Evolutionary conservation across 2,329 filamentous ascomycete species (phyloP).

Genomic region (Aspergillus costaricaensis): DNA sequence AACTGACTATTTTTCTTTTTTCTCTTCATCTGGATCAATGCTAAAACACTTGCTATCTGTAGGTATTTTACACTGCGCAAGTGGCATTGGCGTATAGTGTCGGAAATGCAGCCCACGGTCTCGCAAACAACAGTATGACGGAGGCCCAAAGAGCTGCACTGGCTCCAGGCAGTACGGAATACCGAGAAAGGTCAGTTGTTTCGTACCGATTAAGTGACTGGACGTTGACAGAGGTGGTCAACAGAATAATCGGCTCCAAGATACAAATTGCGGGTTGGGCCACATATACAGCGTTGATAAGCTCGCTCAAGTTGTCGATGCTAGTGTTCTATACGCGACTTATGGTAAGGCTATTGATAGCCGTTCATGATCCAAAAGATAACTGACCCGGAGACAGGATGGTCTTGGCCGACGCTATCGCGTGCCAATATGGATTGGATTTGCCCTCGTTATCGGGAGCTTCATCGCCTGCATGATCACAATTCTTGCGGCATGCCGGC

Average conservation of each 20-base stretch:
- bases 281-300: constrained; percentile 52
- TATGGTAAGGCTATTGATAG: constrained; percentile 33
- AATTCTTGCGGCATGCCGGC: constrained; percentile 53
- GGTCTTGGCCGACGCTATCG: constrained; percentile 29
- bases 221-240: not conserved
- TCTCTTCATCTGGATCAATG: not conserved
- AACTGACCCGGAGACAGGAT: constrained; percentile 15
- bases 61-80: constrained; percentile 54
- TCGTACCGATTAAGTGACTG: not conserved
- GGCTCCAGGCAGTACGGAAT: constrained; percentile 45
- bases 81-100: constrained; percentile 51
- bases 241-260: constrained; percentile 54
- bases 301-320: constrained; percentile 55
- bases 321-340: constrained; percentile 57
- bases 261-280: constrained; percentile 56
- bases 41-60: constrained; percentile 11
- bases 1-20: not conserved
- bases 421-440: constrained; percentile 52
- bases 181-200: constrained; percentile 33
- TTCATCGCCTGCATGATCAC: constrained; percentile 52
- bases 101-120: constrained; percentile 47
- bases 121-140: constrained; percentile 60
- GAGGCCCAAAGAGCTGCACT: constrained; percentile 49
- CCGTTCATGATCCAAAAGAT: not conserved
- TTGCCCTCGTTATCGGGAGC: constrained; percentile 48